These are phyloP conservation scores for Euphorbia lathyris DNA, from an alignment of 345 rosid species.

Conservation along the genomic window DNA sequence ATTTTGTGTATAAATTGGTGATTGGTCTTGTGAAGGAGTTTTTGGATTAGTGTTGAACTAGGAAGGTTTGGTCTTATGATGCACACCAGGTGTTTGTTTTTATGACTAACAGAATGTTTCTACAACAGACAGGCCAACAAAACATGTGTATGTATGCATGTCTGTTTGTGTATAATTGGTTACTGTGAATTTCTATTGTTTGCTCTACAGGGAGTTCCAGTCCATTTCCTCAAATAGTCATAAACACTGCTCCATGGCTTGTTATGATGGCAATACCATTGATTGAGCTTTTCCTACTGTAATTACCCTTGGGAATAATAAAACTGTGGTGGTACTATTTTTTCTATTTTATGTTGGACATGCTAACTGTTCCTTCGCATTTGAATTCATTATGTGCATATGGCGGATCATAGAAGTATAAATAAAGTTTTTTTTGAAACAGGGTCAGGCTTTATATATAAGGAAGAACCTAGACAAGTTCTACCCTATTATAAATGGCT, in stretches of 20 bases:
- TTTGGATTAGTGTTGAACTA: no score
- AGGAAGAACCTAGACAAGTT: constrained; percentile 33
- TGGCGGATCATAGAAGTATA: neutral
- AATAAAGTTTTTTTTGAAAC: constrained; percentile 22
- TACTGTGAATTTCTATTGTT: constrained; percentile 17
- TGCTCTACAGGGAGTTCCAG: constrained; percentile 20
- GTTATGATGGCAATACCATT: constrained; percentile 15
- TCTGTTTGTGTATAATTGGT: no score
- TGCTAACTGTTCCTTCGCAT: neutral
- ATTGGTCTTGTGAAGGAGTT: no score
- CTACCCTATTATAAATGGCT: constrained; percentile 45
- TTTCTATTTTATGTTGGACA: constrained; percentile 4
- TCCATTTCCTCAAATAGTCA: constrained; percentile 21
- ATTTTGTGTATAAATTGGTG: no score
- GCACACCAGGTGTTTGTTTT: no score
- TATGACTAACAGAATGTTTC: no score
- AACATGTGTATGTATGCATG: no score
- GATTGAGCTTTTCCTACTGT: constrained; percentile 19
- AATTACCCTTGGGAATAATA: constrained; percentile 23
- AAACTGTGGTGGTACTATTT: constrained; percentile 33
- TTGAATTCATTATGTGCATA: neutral
- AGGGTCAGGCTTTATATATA: constrained; percentile 51
- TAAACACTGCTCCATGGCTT: constrained; percentile 24
- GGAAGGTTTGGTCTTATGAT: no score
- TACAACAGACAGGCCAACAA: no score